A percentile compares a stretch with the other conserved stretches of the same genome.
These are phyloP conservation scores for Penicillium sp. DNA, from an alignment of 2,329 filamentous ascomycete genomes.

Conservation along the genomic window DNA sequence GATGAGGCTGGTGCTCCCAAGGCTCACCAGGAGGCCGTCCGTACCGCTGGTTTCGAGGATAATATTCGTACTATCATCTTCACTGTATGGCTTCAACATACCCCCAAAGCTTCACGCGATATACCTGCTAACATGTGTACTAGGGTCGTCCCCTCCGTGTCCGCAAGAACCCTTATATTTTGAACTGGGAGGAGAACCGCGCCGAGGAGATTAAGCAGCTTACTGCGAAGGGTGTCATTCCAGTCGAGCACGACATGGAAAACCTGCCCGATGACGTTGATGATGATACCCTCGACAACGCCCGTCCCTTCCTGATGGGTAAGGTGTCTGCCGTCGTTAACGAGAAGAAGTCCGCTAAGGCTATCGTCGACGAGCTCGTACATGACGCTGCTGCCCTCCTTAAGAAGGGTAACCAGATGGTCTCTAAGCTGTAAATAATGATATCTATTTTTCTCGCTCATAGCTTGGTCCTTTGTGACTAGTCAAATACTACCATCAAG, in stretches of 20 bases:
- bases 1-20: slow-evolving; percentile 93
- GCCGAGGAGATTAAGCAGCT: slow-evolving; percentile 87
- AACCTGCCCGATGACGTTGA: slow-evolving; percentile 68
- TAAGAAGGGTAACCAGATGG: slow-evolving; percentile 63
- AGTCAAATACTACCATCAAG: not conserved
- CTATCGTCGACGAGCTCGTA: slow-evolving; percentile 91
- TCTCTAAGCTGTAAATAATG: slow-evolving; percentile 65
- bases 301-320: slow-evolving; percentile 90
- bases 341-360: slow-evolving; percentile 87
- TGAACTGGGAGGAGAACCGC: slow-evolving; percentile 94
- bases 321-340: slow-evolving; percentile 93
- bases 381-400: slow-evolving; percentile 71
- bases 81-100: slow-evolving; percentile 53
- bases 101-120: not conserved
- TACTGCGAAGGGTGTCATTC: slow-evolving; percentile 82
- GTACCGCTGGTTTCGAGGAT: slow-evolving; percentile 88
- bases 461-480: not conserved
- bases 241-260: slow-evolving; percentile 92
- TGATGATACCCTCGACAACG: slow-evolving; percentile 88
- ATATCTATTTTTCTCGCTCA: slow-evolving; percentile 8
- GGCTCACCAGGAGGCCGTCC: slow-evolving; percentile 92
- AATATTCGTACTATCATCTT: slow-evolving; percentile 98
- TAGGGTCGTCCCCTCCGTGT: slow-evolving; percentile 86
- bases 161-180: slow-evolving; percentile 88
- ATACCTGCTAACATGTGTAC: slow-evolving; percentile 14